Base-by-base conservation (phyloP, 371 early-diverging fungal genomes). In the Mortierella sp. region DNA sequence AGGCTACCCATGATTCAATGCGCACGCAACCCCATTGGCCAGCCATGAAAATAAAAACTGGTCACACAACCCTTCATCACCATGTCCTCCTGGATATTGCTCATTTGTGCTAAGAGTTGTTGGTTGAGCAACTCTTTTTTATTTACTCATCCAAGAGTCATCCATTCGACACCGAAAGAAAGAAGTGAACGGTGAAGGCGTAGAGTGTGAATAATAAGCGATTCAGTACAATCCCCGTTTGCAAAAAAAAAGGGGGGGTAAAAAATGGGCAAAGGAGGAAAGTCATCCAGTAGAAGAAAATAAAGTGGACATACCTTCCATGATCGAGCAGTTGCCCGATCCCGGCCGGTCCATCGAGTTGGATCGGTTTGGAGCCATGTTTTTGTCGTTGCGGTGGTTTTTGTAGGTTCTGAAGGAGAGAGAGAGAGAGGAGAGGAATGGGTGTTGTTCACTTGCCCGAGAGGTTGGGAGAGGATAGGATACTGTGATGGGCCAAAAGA, bases 291-390 rank as follows among this genome's bases (percentile, higher is more conserved):
- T n/a, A 46, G n/a, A 54, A 27, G 71, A 44, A 32, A n/a, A 41
- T 6, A 35, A n/a, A 32, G 5, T 29, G 24, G 58, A 3, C 1
- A 27, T 81, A 81, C 82, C 82, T 35, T 81, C 82, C 44, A 77
- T 71, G 48, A 81, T 54, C 16, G 82, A 74, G 55, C 82, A 81
- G 5, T 70, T 74, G 18, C 82, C 82, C 21, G 75, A 44, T 55
- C 75, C 75, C 32, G 70, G 74, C n/a, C 56, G 55, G 44, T 76
- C 71, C 41, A 54, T n/a, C 14, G 74, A 44, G 16, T 32, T 70
- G 3, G 81, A 41, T 63, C 73, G 63, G 32, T 32, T 38, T 55
- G 76, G 58, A 12, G 29, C 12, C 58, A 58, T 58, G 14, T 10
- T 24, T 54, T n/a, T 58, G 29, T 58, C 12, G 29, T 58, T 27